Conservation (phyloP, 805 yeast species). For the Kregervanrija delftensis region DNA sequence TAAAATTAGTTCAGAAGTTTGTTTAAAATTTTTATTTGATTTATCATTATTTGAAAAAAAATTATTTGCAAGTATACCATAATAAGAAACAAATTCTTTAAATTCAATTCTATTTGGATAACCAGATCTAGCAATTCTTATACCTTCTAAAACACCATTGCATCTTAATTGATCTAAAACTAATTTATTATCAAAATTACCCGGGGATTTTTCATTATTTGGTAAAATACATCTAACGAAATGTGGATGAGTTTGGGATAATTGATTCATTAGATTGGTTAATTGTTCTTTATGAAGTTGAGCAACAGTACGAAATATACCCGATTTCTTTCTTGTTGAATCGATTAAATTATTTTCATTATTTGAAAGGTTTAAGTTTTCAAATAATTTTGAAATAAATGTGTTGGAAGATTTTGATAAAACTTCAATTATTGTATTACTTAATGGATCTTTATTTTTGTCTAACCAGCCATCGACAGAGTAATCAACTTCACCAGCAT, state of each 20-base stretch:
- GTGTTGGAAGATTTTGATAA: slow-evolving; percentile 49
- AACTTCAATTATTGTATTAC: slow-evolving; percentile 61
- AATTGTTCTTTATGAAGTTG: slow-evolving; percentile 86
- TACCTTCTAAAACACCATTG: slow-evolving; percentile 97
- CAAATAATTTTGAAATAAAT: slow-evolving; percentile 53
- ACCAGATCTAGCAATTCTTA: slow-evolving; percentile 94
- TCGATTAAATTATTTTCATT: slow-evolving; percentile 19
- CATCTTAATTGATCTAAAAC: slow-evolving; percentile 89
- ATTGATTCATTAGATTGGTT: slow-evolving; percentile 58
- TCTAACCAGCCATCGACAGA: slow-evolving; percentile 88
- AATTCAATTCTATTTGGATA: slow-evolving; percentile 89
- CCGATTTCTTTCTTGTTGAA: slow-evolving; percentile 26
- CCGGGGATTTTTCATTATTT: slow-evolving; percentile 66
- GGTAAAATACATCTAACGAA: slow-evolving; percentile 96
- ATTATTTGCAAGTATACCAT: slow-evolving; percentile 57
- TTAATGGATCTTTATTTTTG: slow-evolving; percentile 90
- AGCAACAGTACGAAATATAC: slow-evolving; percentile 70
- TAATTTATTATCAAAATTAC: slow-evolving; percentile 61
- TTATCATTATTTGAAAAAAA: slow-evolving; percentile 24
- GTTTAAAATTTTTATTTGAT: slow-evolving; percentile 40
- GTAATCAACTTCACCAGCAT: slow-evolving; percentile 96
- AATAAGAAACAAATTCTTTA: slow-evolving; percentile 70
- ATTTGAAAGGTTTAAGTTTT: slow-evolving; percentile 4
- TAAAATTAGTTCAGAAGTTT: slow-evolving; percentile 62
- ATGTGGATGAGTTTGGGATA: slow-evolving; percentile 84